Base-by-base conservation (phyloP, 2,329 filamentous ascomycete species). In the Sordariomycetes sp. region DNA sequence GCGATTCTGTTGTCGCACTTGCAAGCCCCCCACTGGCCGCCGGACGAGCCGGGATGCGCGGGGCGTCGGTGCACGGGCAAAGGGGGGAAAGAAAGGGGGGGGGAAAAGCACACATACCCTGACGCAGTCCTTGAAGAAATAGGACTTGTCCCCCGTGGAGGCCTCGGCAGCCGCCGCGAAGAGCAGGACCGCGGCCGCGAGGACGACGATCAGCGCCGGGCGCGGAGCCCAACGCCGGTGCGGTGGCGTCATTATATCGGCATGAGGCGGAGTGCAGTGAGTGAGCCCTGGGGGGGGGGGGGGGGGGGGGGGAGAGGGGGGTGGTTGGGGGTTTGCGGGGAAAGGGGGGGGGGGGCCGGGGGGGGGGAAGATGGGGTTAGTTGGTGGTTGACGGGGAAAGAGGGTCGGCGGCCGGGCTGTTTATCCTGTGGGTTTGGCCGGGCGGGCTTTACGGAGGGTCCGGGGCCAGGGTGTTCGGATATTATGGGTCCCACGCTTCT, bases 81-180 rank as follows among this genome's bases (percentile, higher is more conserved):
- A 15, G n/a, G 28, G 28, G 28, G 28, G 28, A 32, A 4, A 3
- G 28, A 32, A 48, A 42, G 17, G 36, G 1, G 45, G 4, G 42
- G 12, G 36, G 55, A 17, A 34, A 25, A 52, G 25, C 42, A 42
- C 10, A n/a, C 64, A 61, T 60, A 95, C 92, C 76, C 89, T 73
- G 56, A 97, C 82, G 69, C 94, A 99, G 69, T 90, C 78, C 67
- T 78, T 80, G 69, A 99, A 99, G 65, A 95, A 90, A 20, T 89
- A 89, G 59, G 96, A 76, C 57, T 83, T 80, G 70, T 99, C 94
- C 62, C 94, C 94, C 54, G 84, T 65, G 4, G 91, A 96, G 32
- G 90, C 94, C 57, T 76, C 71, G 17, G 75, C 76, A n/a, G 70
- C 69, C 55, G 64, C 65, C 35, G 71, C 68, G 60, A 81, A 69